phyloP scores from a whole-genome alignment of 2,329 filamentous ascomycete species.

The Pyrenophora teres region DNA sequence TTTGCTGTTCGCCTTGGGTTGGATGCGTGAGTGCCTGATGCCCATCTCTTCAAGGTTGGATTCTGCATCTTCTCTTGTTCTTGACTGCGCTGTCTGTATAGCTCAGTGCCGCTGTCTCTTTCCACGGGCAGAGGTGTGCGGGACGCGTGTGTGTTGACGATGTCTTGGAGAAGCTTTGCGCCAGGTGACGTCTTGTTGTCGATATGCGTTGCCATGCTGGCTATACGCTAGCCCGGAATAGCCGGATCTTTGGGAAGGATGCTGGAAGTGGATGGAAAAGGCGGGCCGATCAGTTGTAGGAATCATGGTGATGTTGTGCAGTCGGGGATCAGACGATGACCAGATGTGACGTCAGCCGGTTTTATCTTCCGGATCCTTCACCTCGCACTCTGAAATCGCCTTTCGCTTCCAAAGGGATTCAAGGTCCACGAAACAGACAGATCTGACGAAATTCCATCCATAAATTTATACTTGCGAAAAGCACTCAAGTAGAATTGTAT shows the following conservation, averaged over 20 bases:
- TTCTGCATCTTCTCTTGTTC: conserved; percentile 20
- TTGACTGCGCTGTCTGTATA: conserved; percentile 12
- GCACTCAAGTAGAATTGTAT: too few species aligned
- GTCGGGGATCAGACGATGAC: neutral
- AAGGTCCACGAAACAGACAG: too few species aligned
- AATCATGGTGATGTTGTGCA: conserved; percentile 2
- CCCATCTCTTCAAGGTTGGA: conserved; percentile 13
- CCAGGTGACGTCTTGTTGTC: conserved; percentile 7
- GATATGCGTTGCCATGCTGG: conserved; percentile 13
- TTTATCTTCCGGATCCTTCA: neutral
- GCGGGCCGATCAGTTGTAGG: conserved; percentile 4
- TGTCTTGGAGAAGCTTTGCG: conserved; percentile 15
- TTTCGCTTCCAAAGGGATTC: too few species aligned
- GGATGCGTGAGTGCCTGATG: conserved; percentile 13
- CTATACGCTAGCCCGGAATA: conserved; percentile 7
- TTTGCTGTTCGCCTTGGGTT: conserved; percentile 28
- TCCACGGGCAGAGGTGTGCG: conserved; percentile 10
- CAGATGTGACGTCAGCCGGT: conserved; percentile 12
- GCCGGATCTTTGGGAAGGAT: conserved; percentile 10
- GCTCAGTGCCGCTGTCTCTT: conserved; percentile 14
- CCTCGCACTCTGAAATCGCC: neutral
- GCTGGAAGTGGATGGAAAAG: neutral
- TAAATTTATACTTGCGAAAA: too few species aligned
- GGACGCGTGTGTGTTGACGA: conserved; percentile 13
- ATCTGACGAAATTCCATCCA: too few species aligned